Evolutionary conservation across 345 rosid species (phyloP), one percentile per base, ranked within the genome.

Genomic region (Linum lewisii): DNA sequence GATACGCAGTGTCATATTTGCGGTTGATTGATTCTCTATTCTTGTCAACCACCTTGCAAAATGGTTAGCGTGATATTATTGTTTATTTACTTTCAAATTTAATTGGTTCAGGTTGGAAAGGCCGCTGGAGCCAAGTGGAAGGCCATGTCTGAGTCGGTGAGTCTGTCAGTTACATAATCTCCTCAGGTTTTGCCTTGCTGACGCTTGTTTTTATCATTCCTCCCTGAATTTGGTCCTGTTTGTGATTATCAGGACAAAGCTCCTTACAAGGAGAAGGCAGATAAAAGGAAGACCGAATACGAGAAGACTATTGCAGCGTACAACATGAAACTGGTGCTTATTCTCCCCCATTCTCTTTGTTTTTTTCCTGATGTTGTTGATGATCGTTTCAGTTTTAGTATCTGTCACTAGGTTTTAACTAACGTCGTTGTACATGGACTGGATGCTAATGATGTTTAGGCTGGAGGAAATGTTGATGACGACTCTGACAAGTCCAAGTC

Each of bases 121-220:
- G 95, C 97, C 61, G 89, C 83, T 24, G 95, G 96, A 57, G 82
- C 60, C 24, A 82, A 80, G 54, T 89, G 97, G 97, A 89, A 86
- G 71, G 64, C 83, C 2, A 21, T 89, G 84, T 66, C 78, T 13
- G 87, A 75, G 0, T 84, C 75, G 32, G 96, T 85, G 63, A 81
- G 84, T 81, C 13, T 25, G 34, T 29, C 34, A 4, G 34, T 29
- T 3, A 29, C 34, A 5, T 8, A 4, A 8, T 8, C 5, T 42
- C 18, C 14, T 42, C 47, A 11, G 47, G 47, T 16, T 42, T n/a
- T n/a, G n/a, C 47, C 14, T 6, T 42, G 18, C 18, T 42, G 1
- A 0, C 18, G 47, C 14, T 1, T 11, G 47, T 11, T 3, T 6
- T 6, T 7, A 0, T 14, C 7, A 21, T 8, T 34, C 24, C 21